These are phyloP conservation scores for Hapsidospora chrysogenum DNA, from an alignment of 495 filamentous ascomycete species.

Conservation along the genomic window DNA sequence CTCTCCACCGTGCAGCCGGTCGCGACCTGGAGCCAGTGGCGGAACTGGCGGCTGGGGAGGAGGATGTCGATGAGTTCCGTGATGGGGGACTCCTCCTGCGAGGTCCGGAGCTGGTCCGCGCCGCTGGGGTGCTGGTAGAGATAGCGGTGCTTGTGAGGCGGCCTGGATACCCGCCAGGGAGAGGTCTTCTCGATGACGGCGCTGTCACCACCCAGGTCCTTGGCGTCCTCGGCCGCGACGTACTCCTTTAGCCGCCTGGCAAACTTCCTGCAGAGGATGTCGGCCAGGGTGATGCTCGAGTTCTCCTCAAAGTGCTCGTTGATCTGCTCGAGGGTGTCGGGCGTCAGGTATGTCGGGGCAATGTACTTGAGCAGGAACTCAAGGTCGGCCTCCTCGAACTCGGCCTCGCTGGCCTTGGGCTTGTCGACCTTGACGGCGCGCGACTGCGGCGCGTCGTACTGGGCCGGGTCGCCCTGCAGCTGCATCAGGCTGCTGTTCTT, in stretches of 20 bases:
- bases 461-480: slow-evolving; percentile 76
- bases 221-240: slow-evolving; percentile 36
- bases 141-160: slow-evolving; percentile 91
- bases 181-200: slow-evolving; percentile 38
- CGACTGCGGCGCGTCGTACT: slow-evolving; percentile 64
- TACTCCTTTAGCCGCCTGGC: slow-evolving; percentile 47
- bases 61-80: slow-evolving; percentile 61
- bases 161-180: slow-evolving; percentile 60
- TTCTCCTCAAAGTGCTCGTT: slow-evolving; percentile 62
- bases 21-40: slow-evolving; percentile 70
- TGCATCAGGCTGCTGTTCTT: slow-evolving; percentile 81
- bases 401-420: slow-evolving; percentile 22
- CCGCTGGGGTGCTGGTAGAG: slow-evolving; percentile 49
- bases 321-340: slow-evolving; percentile 75
- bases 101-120: slow-evolving; percentile 6
- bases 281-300: slow-evolving; percentile 62
- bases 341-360: slow-evolving; percentile 78
- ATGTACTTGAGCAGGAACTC: slow-evolving; percentile 82
- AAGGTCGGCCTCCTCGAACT: slow-evolving; percentile 58
- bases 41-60: slow-evolving; percentile 73
- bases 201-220: slow-evolving; percentile 20
- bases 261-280: slow-evolving; percentile 65
- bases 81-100: slow-evolving; percentile 33
- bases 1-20: slow-evolving; percentile 52
- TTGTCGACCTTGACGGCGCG: slow-evolving; percentile 34